Evolutionary conservation across 78 protist species (phyloP), one percentile per base, ranked within the genome.

Genomic region (Dictyostelium brefeldianum): DNA sequence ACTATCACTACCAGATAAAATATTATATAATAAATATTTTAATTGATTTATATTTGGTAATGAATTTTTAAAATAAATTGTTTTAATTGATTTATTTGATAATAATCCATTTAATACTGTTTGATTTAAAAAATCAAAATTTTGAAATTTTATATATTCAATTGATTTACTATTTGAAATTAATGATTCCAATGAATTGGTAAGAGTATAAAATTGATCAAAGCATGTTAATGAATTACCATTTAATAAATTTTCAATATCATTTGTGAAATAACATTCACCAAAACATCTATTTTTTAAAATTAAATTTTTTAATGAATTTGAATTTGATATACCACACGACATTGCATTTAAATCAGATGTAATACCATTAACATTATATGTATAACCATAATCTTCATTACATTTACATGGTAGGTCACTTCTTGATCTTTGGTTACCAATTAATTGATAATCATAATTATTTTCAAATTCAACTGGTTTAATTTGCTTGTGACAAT

Each of bases 231-330:
- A 36, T 36, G 5, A 36, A 36, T 36, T 36, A 36, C 43, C 43
- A 36, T 36, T 36, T 36, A 36, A 36, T 36, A 36, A 36, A 36
- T 36, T 36, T 36, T 36, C 43, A 36, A 36, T 36, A 36, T 36
- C 43, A 36, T 36, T 36, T 36, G 43, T 36, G 2, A 36, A 36
- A 36, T 36, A 11, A 25, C 70, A 62, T 62, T 36, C 27, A 22
- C 70, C 70, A 25, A 25, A 31, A 62, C 70, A 62, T 62, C 70
- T 62, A 62, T 62, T 62, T 62, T 62, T 62, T 10, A 62, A 25
- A 10, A 0, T 0, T 25, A 62, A 25, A 62, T 62, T 62, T 22
- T 36, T 62, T 62, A 62, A 62, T 25, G 70, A 62, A 22, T 62
- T n/a, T 25, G 70, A 62, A 11, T 25, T 62, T 25, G 43, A 62